A percentile compares a stretch with the other conserved stretches of the same genome.
These are phyloP conservation scores for Pseudogymnoascus sp. DNA, from an alignment of 2,329 filamentous ascomycete genomes.

Conservation along the genomic window DNA sequence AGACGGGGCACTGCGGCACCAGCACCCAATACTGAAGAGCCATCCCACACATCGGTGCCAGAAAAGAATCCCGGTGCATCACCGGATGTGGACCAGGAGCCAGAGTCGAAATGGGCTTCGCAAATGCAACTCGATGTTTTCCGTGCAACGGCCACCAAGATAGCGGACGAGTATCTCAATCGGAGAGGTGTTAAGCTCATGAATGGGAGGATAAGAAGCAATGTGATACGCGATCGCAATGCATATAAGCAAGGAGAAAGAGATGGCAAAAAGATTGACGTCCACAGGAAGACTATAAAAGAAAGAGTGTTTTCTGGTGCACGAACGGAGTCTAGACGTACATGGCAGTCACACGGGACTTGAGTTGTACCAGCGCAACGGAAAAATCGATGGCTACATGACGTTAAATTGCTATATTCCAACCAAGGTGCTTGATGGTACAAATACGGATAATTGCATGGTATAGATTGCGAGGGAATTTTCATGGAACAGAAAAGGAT, in stretches of 20 bases:
- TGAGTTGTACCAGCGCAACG: not conserved
- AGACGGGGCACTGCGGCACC: not conserved
- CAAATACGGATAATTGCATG: not conserved
- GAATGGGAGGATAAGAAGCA: not conserved
- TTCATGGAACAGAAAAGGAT: too few relatives aligned
- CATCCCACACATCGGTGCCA: not conserved
- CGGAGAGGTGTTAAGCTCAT: not conserved
- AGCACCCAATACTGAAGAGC: not conserved
- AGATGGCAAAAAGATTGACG: not conserved
- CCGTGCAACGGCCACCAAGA: conserved; percentile 6
- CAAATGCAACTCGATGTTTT: not conserved
- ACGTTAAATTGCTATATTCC: not conserved
- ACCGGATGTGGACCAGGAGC: not conserved
- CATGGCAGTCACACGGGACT: not conserved
- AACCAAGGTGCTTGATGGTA: not conserved
- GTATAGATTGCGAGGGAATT: not conserved
- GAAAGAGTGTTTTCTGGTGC: not conserved
- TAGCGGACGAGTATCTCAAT: not conserved
- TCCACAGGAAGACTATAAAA: not conserved
- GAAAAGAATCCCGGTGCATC: not conserved
- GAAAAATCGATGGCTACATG: not conserved
- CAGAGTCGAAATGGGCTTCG: conserved; percentile 5
- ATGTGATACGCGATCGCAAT: not conserved
- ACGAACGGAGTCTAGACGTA: not conserved
- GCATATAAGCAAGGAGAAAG: not conserved